Conservation (phyloP, 2,329 filamentous ascomycete species). For the Thyridium curvatum region DNA sequence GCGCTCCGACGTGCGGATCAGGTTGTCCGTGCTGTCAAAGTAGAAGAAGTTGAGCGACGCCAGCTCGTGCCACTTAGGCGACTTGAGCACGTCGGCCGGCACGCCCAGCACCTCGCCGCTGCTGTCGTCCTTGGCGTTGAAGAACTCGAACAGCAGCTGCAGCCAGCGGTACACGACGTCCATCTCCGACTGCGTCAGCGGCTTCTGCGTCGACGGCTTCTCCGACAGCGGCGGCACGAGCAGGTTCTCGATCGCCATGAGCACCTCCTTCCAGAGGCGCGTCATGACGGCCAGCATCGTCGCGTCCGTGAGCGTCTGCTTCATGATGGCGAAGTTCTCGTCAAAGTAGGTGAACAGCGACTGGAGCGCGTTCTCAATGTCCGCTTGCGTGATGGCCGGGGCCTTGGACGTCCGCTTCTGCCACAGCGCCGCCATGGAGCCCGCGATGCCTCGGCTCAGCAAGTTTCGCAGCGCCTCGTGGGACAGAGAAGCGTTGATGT, state of each 20-base stretch:
- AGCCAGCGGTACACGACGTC: constrained; percentile 96
- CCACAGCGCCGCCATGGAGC: constrained; percentile 66
- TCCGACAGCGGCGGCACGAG: constrained; percentile 92
- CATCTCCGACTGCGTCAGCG: constrained; percentile 78
- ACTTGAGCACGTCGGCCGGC: constrained; percentile 85
- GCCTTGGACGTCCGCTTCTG: constrained; percentile 51
- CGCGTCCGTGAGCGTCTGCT: constrained; percentile 85
- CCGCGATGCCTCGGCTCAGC: constrained; percentile 62
- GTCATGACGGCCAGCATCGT: constrained; percentile 99
- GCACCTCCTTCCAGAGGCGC: constrained; percentile 92
- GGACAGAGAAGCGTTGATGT: constrained; percentile 87
- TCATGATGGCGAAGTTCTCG: constrained; percentile 99
- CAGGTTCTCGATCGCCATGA: constrained; percentile 83
- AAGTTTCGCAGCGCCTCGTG: constrained; percentile 71
- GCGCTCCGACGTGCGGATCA: constrained; percentile 90
- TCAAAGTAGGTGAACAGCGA: constrained; percentile 93
- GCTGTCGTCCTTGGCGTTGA: constrained; percentile 85
- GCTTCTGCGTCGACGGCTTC: constrained; percentile 81
- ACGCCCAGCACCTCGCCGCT: constrained; percentile 78
- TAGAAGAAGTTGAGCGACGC: constrained; percentile 98
- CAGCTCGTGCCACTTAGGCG: constrained; percentile 96
- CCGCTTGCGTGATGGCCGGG: constrained; percentile 58
- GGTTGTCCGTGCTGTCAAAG: constrained; percentile 82
- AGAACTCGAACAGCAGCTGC: constrained; percentile 84
- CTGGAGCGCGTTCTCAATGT: constrained; percentile 75